These are phyloP conservation scores for Ilex paraguariensis DNA, from an alignment of 305 asterid genomes.

Conservation along the genomic window DNA sequence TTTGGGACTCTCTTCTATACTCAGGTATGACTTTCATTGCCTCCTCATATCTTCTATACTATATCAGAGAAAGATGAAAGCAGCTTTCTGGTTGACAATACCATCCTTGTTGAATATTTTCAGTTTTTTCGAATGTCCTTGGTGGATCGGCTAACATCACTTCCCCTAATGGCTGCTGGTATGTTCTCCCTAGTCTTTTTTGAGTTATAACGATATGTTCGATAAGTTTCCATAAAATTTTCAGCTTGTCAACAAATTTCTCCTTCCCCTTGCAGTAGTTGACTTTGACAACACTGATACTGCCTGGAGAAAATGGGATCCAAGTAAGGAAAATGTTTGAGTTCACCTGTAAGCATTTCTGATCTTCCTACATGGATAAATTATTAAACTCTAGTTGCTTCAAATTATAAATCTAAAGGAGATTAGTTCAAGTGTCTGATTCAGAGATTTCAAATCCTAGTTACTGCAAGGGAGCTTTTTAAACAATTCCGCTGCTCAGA, in stretches of 20 bases:
- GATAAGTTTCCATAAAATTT: background rate
- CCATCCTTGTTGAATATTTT: background rate
- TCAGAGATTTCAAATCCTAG: constrained; percentile 21
- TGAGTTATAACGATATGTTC: constrained; percentile 4
- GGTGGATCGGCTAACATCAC: constrained; percentile 45
- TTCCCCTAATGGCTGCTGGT: constrained; percentile 68
- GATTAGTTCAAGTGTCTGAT: background rate
- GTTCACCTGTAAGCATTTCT: background rate
- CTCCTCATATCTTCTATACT: background rate
- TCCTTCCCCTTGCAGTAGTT: constrained; percentile 42
- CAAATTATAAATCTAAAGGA: too few species aligned
- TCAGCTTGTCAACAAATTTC: background rate
- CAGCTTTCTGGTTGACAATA: background rate
- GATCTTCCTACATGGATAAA: constrained; percentile 8
- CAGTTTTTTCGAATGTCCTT: constrained; percentile 46
- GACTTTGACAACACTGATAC: constrained; percentile 60
- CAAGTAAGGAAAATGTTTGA: constrained; percentile 25
- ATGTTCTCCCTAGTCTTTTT: constrained; percentile 9
- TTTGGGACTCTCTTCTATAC: constrained; percentile 45
- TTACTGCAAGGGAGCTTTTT: constrained; percentile 62
- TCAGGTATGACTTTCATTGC: constrained; percentile 29
- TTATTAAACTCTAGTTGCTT: constrained; percentile 5
- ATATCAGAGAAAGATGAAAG: background rate
- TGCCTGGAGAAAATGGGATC: constrained; percentile 54
- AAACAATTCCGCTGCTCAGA: constrained; percentile 57